Base-by-base conservation (phyloP, 352 stramenopile genomes). In the Pythium brassicae region DNA sequence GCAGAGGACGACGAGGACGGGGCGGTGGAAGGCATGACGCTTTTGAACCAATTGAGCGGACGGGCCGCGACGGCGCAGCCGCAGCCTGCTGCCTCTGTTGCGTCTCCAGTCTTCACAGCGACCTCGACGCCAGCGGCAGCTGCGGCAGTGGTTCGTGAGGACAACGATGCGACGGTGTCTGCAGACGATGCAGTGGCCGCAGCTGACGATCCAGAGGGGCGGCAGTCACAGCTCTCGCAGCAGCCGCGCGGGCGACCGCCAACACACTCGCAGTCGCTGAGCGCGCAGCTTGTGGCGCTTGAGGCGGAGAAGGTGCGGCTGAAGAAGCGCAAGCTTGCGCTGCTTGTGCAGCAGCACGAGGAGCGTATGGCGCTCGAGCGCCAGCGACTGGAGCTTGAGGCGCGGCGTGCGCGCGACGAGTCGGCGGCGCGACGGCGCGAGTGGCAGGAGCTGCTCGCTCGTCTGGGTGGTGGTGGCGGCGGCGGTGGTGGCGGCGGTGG, bases 241-340 rank as follows among this genome's bases (percentile, higher is more conserved):
- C 42, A 15, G 46, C 57, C 49, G 10, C 35, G 14, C 51, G 50
- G 32, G 46, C 29, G 23, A 12, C 34, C 46, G 2, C 50, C 59
- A 11, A 27, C 55, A n/a, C 35, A 46, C 1, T 25, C 56, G 15
- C 55, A 57, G 15, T 54, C 57, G 49, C 37, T 50, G 59, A 68
- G 53, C n/a, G n/a, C 39, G 32, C 59, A 78, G 49, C 53, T 73
- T 17, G 55, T 78, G 12, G 59, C 55, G 5, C 32, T 78, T 34
- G 67, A 76, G 50, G 50, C 59, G 12, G 67, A 76, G 62, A 78
- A 76, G 63, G 59, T 78, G 34, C 58, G 57, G 22, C 56, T 78
- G 35, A 78, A 78, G 65, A 72, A 72, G 15, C 64, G 70, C 25
- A 76, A 78, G 49, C 46, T 78, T 14, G 61, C 52, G 51, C 54